These are phyloP conservation scores for Epichloe bromicola DNA, from an alignment of 2,329 filamentous ascomycete species.

Conservation along the genomic window DNA sequence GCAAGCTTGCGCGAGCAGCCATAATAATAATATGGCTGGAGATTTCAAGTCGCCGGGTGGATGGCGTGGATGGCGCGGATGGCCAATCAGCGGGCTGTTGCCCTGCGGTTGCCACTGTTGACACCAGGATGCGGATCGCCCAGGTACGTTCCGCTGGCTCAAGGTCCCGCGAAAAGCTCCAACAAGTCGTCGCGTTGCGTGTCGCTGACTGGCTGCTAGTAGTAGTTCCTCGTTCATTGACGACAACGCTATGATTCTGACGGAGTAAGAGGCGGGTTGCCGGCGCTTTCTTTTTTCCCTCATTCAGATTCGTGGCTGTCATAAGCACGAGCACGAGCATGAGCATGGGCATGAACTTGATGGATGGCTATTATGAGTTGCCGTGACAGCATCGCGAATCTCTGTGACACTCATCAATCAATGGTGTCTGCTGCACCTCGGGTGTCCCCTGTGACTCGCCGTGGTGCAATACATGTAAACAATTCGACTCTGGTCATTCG, in stretches of 20 bases:
- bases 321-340: background rate
- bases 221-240: conserved; percentile 1
- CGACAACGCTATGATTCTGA: conserved; percentile 1
- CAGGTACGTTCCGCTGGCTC: conserved; percentile 10
- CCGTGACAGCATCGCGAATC: background rate
- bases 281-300: background rate
- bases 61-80: too few species aligned
- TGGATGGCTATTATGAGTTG: background rate
- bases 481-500: too few species aligned
- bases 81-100: conserved; percentile 40
- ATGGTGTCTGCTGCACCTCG: background rate
- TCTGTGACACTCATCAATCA: background rate
- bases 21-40: conserved; percentile 16
- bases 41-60: conserved; percentile 6
- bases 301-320: background rate
- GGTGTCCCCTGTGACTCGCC: background rate
- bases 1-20: conserved; percentile 14
- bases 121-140: conserved; percentile 15
- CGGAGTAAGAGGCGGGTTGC: background rate
- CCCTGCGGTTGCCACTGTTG: conserved; percentile 43
- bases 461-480: too few species aligned
- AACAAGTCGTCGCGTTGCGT: conserved; percentile 12
- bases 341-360: background rate
- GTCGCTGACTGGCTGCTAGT: conserved; percentile 6
- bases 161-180: conserved; percentile 6